Base-by-base conservation (phyloP, 164 flowering plant genomes). In the Aristolochia contorta region DNA sequence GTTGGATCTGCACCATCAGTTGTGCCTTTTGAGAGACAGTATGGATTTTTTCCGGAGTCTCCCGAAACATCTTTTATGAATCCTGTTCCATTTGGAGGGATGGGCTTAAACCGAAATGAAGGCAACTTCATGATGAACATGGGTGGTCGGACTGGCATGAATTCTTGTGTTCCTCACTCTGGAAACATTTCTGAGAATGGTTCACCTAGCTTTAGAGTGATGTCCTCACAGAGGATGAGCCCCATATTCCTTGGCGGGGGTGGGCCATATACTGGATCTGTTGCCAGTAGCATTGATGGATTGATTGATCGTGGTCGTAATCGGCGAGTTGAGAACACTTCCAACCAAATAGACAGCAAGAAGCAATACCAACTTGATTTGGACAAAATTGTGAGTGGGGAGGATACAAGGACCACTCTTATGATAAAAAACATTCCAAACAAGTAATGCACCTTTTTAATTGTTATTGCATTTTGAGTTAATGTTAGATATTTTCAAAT, bases 351-450 rank as follows among this genome's bases (percentile, higher is more conserved):
- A 32, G 96, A 89, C 67, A 83, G 62, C 79, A 87, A 82, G 76
- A 84, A 80, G 56, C 96, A 79, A 66, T 89, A 80, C 72, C 96
- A 80, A 71, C 96, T 92, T 59, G 95, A 92, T 59, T 74, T 92
- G 84, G 93, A 92, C 45, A 92, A 87, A 69, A 92, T 92, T 61
- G 62, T 65, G 15, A 76, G 65, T 65, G 96, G 93, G 41, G 95
- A 92, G 67, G 98, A 92, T 75, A 72, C 66, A 46, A 73, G 96
- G 67, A 89, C 98, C 33, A 92, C 98, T 24, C 76, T 92, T 54
- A 92, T 92, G 98, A 84, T 92, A 56, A 92, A 92, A 72, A 92
- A 92, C 71, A 92, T 91, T 21, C 97, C 97, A 21, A 91, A 91
- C 64, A 91, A 91, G 97, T 91, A 81, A 69, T 91, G 58, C 3